Base-by-base conservation (phyloP, 2,329 filamentous ascomycete genomes). In the Verticillium klebahnii region DNA sequence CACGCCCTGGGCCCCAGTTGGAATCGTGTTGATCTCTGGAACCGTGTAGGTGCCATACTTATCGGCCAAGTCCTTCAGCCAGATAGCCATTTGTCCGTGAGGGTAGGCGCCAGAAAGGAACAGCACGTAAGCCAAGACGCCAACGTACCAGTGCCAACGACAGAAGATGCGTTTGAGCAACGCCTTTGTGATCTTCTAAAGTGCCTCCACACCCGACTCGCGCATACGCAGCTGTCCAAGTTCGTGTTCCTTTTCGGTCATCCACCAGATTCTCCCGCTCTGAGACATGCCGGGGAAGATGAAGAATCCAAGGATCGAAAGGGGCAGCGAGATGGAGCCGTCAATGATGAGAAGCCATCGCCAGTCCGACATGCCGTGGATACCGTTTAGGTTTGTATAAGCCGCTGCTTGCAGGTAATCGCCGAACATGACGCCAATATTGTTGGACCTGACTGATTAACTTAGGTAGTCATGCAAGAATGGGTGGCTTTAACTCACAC, bases 341-440 rank as follows among this genome's bases (percentile, higher is more conserved):
- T 85, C 82, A 31, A 85, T 83, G 12, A 85, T 79, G 58, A 85
- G 85, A 0, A 84, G 71, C 81, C 76, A 82, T 56, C 75, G 70
- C 81, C 80, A 84, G 0, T 82, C 82, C 0, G 78, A 70, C 69
- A 81, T 76, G 0, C 81, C 82, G 4, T 70, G 71, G 0, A 79
- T 73, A 0, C 80, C 81, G 19, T 81, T 79, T 0, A 83, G 72
- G 31, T 80, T 80, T 14, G 73, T 80, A 66, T 84, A 83, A 0
- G 80, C 80, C 0, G 69, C 73, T 1, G 74, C 71, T 67, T 75
- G 74, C 0, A 76, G 66, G 31, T 76, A 75, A 0, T 71, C 68
- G 19, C 66, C 64, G 23, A 69, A 67, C 62, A 69, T 69, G 14
- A 70, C 70, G 0, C 69, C 73, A 0, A 72, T 64, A 2, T 69